Conservation (phyloP, 805 yeast genomes). For the Wickerhamomyces xylosicus region DNA sequence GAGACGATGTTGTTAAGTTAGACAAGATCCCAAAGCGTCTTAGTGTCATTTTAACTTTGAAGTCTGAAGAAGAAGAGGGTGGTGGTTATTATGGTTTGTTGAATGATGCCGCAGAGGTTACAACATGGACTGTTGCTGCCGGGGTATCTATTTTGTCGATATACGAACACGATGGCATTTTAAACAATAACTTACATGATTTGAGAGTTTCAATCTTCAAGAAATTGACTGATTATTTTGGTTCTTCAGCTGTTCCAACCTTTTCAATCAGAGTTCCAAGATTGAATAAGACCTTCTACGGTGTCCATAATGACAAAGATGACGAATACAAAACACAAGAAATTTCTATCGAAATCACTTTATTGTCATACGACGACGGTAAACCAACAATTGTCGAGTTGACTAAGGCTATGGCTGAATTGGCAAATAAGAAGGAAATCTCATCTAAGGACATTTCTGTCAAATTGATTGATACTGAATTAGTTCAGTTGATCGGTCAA, state of each 20-base stretch:
- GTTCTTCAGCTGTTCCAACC: constrained; percentile 54
- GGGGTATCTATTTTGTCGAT: constrained; percentile 65
- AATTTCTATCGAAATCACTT: constrained; percentile 49
- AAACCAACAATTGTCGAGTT: constrained; percentile 82
- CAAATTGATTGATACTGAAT: constrained; percentile 64
- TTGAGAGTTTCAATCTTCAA: constrained; percentile 45
- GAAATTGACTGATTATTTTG: constrained; percentile 64
- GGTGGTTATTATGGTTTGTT: constrained; percentile 82
- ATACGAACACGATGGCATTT: constrained; percentile 70
- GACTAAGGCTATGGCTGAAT: constrained; percentile 75
- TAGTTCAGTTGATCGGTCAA: constrained; percentile 66
- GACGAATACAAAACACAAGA: constrained; percentile 23
- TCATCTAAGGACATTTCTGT: constrained; percentile 59
- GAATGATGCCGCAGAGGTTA: constrained; percentile 64
- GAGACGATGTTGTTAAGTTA: constrained; percentile 68
- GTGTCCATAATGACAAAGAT: constrained; percentile 24
- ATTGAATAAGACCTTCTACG: constrained; percentile 37
- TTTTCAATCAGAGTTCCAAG: constrained; percentile 62
- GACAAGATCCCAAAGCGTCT: constrained; percentile 69
- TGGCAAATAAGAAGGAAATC: constrained; percentile 53
- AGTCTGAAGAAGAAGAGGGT: constrained; percentile 72
- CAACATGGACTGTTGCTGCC: constrained; percentile 86
- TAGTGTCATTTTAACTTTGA: constrained; percentile 65
- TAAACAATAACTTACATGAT: constrained; percentile 44
- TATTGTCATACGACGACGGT: constrained; percentile 75